phyloP scores from a whole-genome alignment of 331 rosid species.

The Acacia pycnantha region DNA sequence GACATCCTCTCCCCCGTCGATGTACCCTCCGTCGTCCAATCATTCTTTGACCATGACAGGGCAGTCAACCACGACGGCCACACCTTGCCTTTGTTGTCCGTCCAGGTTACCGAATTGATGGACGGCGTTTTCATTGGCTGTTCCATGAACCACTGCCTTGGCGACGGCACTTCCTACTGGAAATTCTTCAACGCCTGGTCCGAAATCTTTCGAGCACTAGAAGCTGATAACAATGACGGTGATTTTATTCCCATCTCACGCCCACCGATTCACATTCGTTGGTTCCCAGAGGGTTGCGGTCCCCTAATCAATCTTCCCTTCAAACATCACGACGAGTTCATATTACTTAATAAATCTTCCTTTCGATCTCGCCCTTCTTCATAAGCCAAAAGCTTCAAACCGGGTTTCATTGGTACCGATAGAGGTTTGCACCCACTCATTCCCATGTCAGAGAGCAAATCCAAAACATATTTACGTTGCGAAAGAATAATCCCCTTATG shows the following conservation, averaged over 20 bases:
- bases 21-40: conserved; percentile 47
- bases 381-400: too few relatives aligned
- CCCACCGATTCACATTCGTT: conserved; percentile 47
- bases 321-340: conserved; percentile 49
- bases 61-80: conserved; percentile 65
- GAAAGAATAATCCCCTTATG: too few relatives aligned
- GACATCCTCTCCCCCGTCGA: conserved; percentile 48
- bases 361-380: too few relatives aligned
- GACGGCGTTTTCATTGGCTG: conserved; percentile 65
- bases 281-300: conserved; percentile 53
- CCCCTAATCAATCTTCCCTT: conserved; percentile 59
- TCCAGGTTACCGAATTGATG: conserved; percentile 54
- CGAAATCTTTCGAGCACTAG: conserved; percentile 43
- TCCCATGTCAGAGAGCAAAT: too few relatives aligned
- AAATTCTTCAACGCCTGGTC: conserved; percentile 65
- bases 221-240: too few relatives aligned
- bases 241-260: conserved; percentile 22
- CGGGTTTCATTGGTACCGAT: too few relatives aligned
- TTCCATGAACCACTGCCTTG: conserved; percentile 51
- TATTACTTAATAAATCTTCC: too few relatives aligned
- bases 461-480: too few relatives aligned
- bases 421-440: too few relatives aligned
- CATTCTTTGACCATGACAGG: conserved; percentile 54
- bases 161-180: conserved; percentile 65
- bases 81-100: conserved; percentile 38